phyloP scores from a whole-genome alignment of 768 basidiomycete species.

The Antrodiella citrinella region DNA sequence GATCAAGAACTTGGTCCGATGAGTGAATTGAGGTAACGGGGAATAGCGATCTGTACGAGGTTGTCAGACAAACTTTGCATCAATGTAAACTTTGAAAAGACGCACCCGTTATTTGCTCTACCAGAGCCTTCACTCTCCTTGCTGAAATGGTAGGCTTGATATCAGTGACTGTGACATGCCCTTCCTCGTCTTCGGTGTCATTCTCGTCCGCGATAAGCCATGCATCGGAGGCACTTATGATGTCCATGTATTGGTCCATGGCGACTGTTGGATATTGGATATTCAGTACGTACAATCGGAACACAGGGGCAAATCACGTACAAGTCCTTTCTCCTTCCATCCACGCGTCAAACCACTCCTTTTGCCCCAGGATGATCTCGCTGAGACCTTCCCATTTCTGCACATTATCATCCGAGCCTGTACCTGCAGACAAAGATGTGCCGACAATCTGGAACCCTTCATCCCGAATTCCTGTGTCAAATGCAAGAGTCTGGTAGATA shows the following conservation, averaged over 20 bases:
- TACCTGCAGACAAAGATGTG: conserved; percentile 32
- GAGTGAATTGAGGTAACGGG: conserved; percentile 68
- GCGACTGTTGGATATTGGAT: conserved; percentile 49
- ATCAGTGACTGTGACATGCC: conserved; percentile 25
- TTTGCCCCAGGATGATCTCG: conserved; percentile 70
- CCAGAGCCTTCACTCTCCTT: conserved; percentile 70
- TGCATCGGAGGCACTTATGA: conserved; percentile 74
- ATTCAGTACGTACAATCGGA: neutral
- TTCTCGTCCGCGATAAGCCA: conserved; percentile 75
- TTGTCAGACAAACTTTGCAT: neutral
- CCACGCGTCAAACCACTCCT: conserved; percentile 91
- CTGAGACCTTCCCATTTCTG: conserved; percentile 69
- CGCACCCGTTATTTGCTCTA: conserved; percentile 88
- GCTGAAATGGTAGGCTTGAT: conserved; percentile 77
- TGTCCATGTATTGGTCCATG: conserved; percentile 78
- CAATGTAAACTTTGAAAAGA: neutral
- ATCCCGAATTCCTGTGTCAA: conserved; percentile 72
- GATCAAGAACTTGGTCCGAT: conserved; percentile 79
- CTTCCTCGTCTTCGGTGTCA: conserved; percentile 34
- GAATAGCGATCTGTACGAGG: conserved; percentile 81
- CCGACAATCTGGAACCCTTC: conserved; percentile 60
- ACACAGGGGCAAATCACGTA: conserved; percentile 30
- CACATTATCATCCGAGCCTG: conserved; percentile 11
- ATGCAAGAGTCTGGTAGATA: conserved; percentile 84
- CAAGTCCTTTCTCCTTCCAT: conserved; percentile 83